Percentiles rank a stretch among this genome's conserved stretches.
Conservation (phyloP, 2,329 filamentous ascomycete genomes). For the Colletotrichum sp. region DNA sequence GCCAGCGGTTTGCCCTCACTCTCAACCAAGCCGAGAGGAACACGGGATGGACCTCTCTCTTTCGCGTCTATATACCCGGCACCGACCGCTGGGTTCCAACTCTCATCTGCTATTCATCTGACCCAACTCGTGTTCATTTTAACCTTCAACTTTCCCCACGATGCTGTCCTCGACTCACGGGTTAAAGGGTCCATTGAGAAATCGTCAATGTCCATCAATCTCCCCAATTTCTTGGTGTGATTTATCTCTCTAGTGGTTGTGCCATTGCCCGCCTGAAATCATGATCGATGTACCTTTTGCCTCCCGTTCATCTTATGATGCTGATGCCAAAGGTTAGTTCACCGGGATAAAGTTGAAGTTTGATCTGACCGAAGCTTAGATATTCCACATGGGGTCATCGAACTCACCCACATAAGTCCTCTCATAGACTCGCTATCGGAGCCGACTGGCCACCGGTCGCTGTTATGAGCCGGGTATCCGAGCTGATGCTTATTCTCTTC, state of each 20-base stretch:
- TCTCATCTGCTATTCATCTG: background rate
- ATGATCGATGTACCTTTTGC: background rate
- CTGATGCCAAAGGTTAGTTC: background rate
- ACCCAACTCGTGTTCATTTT: background rate
- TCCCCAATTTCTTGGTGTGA: background rate
- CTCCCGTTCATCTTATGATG: background rate
- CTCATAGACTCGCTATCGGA: background rate
- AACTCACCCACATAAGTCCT: background rate
- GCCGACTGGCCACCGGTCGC: background rate
- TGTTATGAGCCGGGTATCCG: background rate
- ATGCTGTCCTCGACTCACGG: background rate
- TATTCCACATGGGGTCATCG: background rate
- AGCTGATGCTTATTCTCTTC: background rate
- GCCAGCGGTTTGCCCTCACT: background rate
- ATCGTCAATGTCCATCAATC: background rate
- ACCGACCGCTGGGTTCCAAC: background rate
- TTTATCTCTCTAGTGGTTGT: too few species aligned
- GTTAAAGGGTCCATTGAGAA: background rate
- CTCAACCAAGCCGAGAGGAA: background rate
- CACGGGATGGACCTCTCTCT: background rate
- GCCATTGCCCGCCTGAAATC: too few species aligned
- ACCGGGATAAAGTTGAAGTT: background rate
- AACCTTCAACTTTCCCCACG: background rate
- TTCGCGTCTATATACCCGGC: background rate
- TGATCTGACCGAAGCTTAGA: background rate